Conservation (phyloP, 306 rosid species). For the Prinsepia uniflora region DNA sequence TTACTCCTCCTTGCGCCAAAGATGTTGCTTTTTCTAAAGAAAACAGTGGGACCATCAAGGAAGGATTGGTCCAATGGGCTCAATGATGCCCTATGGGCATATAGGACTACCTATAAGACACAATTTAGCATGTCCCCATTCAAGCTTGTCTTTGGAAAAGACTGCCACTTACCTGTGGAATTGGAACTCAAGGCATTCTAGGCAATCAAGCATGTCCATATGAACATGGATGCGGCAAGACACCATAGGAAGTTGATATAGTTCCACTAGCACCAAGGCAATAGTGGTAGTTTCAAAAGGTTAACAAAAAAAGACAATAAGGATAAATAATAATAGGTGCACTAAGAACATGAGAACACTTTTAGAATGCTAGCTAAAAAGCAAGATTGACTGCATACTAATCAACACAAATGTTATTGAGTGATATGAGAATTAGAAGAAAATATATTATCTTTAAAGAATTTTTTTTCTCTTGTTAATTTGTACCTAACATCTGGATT, state of each 20-base stretch:
- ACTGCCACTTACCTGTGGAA: no score
- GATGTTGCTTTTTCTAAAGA: no score
- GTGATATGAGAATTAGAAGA: neutral
- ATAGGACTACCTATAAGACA: no score
- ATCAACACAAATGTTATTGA: neutral
- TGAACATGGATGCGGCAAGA: no score
- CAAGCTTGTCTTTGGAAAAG: no score
- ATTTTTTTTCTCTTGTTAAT: neutral
- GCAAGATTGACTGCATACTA: neutral
- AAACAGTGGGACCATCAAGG: no score
- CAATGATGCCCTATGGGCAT: no score
- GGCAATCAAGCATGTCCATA: no score
- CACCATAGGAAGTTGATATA: neutral
- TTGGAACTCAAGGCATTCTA: no score
- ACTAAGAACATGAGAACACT: neutral
- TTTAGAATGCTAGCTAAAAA: neutral
- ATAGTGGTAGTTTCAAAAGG: neutral
- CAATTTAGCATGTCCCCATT: no score
- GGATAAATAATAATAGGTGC: neutral
- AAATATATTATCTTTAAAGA: neutral
- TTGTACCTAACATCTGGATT: neutral
- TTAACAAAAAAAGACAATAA: neutral
- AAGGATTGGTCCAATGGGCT: no score
- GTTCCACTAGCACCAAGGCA: conserved; percentile 9
- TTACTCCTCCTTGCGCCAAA: no score